Evolutionary conservation across 75 land plant genomes (phyloP).

Genomic region (Cupressus sempervirens): DNA sequence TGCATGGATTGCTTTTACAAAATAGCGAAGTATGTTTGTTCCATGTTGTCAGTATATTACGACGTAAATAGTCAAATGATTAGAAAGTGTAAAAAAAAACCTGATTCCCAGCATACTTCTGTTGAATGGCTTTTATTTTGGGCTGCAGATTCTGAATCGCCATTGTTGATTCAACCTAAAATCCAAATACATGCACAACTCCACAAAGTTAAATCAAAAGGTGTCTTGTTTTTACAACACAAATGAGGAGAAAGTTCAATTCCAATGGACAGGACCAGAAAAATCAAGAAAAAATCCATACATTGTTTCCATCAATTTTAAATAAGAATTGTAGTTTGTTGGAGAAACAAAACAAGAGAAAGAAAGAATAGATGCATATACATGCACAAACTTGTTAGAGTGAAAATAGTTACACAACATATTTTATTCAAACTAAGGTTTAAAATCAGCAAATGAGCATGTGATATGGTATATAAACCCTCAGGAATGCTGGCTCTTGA

Average conservation of each 20-base stretch:
- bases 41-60: no score
- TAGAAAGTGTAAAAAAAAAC: conserved; percentile 19
- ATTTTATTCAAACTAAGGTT: not conserved
- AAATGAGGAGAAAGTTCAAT: not conserved
- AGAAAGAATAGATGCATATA: not conserved
- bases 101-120: conserved; percentile 93
- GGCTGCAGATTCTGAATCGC: conserved; percentile 89
- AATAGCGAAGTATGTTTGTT: no score
- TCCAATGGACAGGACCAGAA: not conserved
- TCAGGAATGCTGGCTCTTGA: not conserved
- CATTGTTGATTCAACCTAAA: conserved; percentile 88
- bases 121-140: conserved; percentile 85
- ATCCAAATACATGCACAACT: not conserved
- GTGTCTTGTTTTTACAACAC: not conserved
- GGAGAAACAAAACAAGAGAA: not conserved
- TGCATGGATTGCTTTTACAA: no score
- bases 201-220: not conserved
- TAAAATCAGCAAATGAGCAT: not conserved
- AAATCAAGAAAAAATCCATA: not conserved
- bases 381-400: not conserved
- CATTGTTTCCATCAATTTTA: not conserved
- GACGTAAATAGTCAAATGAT: not conserved
- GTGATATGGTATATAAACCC: not conserved
- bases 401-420: conserved; percentile 1
- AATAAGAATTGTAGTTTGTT: not conserved